A percentile compares a stretch with the other conserved stretches of the same genome.
These are phyloP conservation scores for Lophium mytilinum DNA, from an alignment of 495 filamentous ascomycete genomes.

Conservation along the genomic window DNA sequence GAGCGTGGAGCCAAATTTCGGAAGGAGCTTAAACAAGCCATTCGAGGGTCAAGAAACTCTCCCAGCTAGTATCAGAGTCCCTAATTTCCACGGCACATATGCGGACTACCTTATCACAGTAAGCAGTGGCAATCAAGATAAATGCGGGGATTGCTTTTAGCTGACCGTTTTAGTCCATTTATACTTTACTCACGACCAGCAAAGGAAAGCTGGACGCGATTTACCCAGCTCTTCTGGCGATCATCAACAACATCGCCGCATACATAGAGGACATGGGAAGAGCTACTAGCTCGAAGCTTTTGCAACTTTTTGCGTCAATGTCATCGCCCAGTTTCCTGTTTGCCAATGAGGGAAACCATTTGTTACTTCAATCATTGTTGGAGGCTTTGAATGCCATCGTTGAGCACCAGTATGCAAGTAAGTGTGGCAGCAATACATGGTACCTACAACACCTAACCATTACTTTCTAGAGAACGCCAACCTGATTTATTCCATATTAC, in stretches of 20 bases:
- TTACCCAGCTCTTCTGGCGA: constrained; percentile 85
- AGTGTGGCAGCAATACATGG: constrained; percentile 4
- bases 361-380: constrained; percentile 69
- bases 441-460: background rate
- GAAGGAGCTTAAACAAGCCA: constrained; percentile 75
- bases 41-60: constrained; percentile 88
- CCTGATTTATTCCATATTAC: constrained; percentile 73
- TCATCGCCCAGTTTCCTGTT: constrained; percentile 91
- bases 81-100: constrained; percentile 82
- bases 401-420: constrained; percentile 85
- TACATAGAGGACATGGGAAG: constrained; percentile 69
- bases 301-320: constrained; percentile 90
- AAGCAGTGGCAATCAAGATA: constrained; percentile 30
- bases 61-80: constrained; percentile 68
- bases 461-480: constrained; percentile 50
- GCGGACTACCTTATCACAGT: constrained; percentile 91
- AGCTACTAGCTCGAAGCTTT: constrained; percentile 68
- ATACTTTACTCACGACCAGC: constrained; percentile 82
- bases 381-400: constrained; percentile 88
- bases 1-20: constrained; percentile 88
- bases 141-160: no score
- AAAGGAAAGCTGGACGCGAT: constrained; percentile 87
- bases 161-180: constrained; percentile 69
- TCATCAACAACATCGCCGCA: constrained; percentile 86
- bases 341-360: constrained; percentile 88